Base-by-base conservation (phyloP, 73 alveolate species). In the Uronychia binucleata region DNA sequence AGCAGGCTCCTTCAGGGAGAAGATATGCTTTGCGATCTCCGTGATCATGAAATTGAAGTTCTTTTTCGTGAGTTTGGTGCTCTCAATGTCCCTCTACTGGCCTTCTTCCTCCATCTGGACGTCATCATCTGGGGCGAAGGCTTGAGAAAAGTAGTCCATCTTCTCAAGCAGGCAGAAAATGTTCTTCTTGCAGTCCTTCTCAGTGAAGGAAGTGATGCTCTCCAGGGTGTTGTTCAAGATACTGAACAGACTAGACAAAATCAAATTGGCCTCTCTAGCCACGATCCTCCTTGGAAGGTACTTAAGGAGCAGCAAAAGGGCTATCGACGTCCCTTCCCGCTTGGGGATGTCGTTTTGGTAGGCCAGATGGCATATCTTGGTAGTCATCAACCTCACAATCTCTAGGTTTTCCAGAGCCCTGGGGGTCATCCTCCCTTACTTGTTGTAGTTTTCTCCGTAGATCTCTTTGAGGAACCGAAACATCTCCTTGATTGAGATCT, bases 351-450 rank as follows among this genome's bases (percentile, higher is more conserved):
- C 93, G 1, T 79, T 28, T 1, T 79, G 88, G 57, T 87, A 87
- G 58, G 89, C 34, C 75, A 87, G 35, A 34, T 87, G 93, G 81
- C 93, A 87, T n/a, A 87, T 79, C 86, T 87, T 87, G 59, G 80
- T 27, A 74, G 77, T 80, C 35, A 87, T 33, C 29, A 80, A 25
- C 58, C 80, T 75, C 1, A 87, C 28, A n/a, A 87, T 79, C 31
- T 87, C 93, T 1, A 87, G 80, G 33, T 67, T 80, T 26, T 74
- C 81, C 58, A 76, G 33, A 32, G 82, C 29, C 26, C 29, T 67
- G 34, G 1, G 14, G 19, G 67, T 11, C 5, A 11, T 46, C n/a
- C 5, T 46, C 1, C 25, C 29, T 75, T 28, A 28, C 32, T 75
- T 28, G 26, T 34, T 80, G 74, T 85, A 46, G 13, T 81, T 77